These are phyloP conservation scores for Silene latifolia DNA, from an alignment of 148 eudicot species.

Conservation along the genomic window DNA sequence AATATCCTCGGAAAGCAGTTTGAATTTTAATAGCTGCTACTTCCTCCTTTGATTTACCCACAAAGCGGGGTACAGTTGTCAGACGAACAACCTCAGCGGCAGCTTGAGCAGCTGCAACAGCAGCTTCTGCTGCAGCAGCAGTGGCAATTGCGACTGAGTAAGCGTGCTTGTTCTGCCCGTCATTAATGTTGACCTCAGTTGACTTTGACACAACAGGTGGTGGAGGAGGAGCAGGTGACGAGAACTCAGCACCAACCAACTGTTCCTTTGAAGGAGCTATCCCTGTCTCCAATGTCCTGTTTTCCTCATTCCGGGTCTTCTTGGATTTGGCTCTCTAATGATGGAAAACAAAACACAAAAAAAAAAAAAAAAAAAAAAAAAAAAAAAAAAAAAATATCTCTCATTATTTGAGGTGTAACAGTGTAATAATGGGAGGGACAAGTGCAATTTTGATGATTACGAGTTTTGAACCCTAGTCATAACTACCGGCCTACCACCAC, in stretches of 20 bases:
- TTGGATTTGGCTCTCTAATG: slow-evolving; percentile 47
- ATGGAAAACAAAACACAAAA: background rate
- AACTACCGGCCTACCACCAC: too few relatives aligned
- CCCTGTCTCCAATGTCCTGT: slow-evolving; percentile 25
- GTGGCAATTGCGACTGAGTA: slow-evolving; percentile 79
- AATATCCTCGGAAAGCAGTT: slow-evolving; percentile 67
- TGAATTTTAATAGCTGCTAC: slow-evolving; percentile 77
- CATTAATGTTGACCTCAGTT: slow-evolving; percentile 44
- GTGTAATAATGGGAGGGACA: background rate
- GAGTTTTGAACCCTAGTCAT: too few relatives aligned
- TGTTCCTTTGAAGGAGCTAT: slow-evolving; percentile 27
- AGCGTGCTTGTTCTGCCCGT: slow-evolving; percentile 65
- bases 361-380: too few relatives aligned
- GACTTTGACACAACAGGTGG: slow-evolving; percentile 32
- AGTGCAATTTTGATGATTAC: background rate
- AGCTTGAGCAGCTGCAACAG: slow-evolving; percentile 79
- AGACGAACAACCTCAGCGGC: slow-evolving; percentile 92
- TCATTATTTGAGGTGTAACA: too few relatives aligned
- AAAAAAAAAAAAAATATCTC: too few relatives aligned
- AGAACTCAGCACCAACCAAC: slow-evolving; percentile 18
- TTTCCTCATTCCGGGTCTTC: slow-evolving; percentile 43
- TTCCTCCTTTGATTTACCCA: slow-evolving; percentile 66
- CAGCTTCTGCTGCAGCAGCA: slow-evolving; percentile 83
- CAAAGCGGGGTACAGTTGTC: slow-evolving; percentile 35
- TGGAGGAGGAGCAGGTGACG: slow-evolving; percentile 20